Conservation (phyloP, 2,329 filamentous ascomycete species). For the Mycogone perniciosa region DNA sequence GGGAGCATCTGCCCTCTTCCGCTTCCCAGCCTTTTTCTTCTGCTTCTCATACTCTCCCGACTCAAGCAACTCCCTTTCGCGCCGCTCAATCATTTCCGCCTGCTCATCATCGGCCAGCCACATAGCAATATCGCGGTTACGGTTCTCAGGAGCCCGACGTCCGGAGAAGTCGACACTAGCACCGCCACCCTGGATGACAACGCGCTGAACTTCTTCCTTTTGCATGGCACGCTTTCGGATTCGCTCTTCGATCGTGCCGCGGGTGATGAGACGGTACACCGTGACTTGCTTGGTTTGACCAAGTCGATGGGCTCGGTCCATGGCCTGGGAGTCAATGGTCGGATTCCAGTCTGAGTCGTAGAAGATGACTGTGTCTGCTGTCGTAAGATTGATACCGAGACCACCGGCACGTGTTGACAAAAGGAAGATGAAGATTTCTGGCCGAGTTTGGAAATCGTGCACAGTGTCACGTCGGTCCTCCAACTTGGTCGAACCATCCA, state of each 20-base stretch:
- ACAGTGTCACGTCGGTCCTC: conserved; percentile 96
- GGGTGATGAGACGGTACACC: conserved; percentile 94
- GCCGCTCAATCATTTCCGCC: conserved; percentile 85
- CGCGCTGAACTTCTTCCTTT: conserved; percentile 97
- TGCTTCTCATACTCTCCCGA: conserved; percentile 61
- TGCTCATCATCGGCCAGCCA: conserved; percentile 98
- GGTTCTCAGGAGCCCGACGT: conserved; percentile 76
- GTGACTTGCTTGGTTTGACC: conserved; percentile 95
- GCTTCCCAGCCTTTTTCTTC: conserved; percentile 54
- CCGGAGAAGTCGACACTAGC: conserved; percentile 96
- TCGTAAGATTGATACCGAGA: conserved; percentile 94
- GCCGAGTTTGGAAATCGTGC: conserved; percentile 88
- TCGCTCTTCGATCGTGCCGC: conserved; percentile 93
- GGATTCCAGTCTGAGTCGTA: conserved; percentile 99
- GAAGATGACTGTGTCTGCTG: conserved; percentile 97
- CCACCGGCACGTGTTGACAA: conserved; percentile 94
- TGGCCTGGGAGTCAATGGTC: conserved; percentile 96
- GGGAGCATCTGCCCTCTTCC: conserved; percentile 47
- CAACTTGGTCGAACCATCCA: conserved; percentile 94
- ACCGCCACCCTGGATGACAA: conserved; percentile 89
- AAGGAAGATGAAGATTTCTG: conserved; percentile 95
- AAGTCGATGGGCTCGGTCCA: conserved; percentile 97
- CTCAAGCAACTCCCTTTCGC: conserved; percentile 79
- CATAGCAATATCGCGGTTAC: conserved; percentile 96
- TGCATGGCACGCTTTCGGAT: conserved; percentile 95